A percentile compares a stretch with the other conserved stretches of the same genome.
phyloP scores from a whole-genome alignment of 352 stramenopile species.

The Phytophthora cactorum region DNA sequence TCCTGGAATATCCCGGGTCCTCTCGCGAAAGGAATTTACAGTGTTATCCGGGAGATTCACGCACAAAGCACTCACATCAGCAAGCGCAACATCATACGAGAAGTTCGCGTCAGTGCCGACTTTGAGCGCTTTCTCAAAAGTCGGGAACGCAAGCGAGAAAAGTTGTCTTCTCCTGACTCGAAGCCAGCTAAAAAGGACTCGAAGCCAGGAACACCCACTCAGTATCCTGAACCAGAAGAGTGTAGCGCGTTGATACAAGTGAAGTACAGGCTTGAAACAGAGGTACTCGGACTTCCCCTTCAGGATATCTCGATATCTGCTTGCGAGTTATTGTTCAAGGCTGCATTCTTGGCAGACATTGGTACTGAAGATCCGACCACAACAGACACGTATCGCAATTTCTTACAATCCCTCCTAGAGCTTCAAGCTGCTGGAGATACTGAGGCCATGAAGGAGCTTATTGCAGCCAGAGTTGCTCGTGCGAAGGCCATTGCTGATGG shows the following conservation, averaged over 20 bases:
- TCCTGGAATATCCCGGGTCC: constrained; percentile 57
- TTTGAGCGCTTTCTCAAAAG: constrained; percentile 53
- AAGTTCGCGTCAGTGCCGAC: constrained; percentile 45
- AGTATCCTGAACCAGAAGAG: not conserved
- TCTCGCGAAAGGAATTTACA: constrained; percentile 58
- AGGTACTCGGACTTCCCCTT: constrained; percentile 58
- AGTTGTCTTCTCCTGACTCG: not conserved
- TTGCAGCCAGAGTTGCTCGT: constrained; percentile 29
- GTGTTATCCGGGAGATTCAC: constrained; percentile 59
- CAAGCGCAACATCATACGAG: constrained; percentile 46
- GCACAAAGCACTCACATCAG: constrained; percentile 45
- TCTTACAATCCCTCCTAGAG: constrained; percentile 35
- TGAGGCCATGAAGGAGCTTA: constrained; percentile 30
- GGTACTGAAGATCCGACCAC: not conserved
- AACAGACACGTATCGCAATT: constrained; percentile 26
- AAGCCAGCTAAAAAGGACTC: not conserved
- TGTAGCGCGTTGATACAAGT: constrained; percentile 23
- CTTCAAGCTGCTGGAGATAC: constrained; percentile 29
- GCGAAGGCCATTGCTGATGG: constrained; percentile 31
- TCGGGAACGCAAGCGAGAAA: constrained; percentile 9
- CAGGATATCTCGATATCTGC: constrained; percentile 18
- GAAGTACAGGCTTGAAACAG: constrained; percentile 35
- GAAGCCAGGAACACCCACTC: not conserved
- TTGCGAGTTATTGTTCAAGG: constrained; percentile 60
- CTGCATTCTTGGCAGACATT: constrained; percentile 48